These are phyloP conservation scores for Sporothrix variecibatus DNA, from an alignment of 2,329 filamentous ascomycete species.

Conservation along the genomic window DNA sequence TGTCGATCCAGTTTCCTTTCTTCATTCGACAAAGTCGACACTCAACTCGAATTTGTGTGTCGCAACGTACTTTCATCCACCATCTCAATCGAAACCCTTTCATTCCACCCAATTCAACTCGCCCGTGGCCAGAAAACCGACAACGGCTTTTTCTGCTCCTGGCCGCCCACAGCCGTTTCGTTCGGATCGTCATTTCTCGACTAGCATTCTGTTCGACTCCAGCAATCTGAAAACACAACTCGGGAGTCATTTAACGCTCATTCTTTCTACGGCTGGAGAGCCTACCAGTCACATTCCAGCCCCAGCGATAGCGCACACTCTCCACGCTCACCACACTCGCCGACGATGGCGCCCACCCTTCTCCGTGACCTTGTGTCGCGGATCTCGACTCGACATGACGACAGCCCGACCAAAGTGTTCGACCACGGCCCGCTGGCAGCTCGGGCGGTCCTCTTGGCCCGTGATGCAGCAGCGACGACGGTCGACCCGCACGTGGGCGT, in stretches of 20 bases:
- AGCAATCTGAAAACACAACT: neutral
- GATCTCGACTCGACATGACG: conserved; percentile 27
- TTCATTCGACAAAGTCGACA: conserved; percentile 14
- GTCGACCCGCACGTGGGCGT: conserved; percentile 50
- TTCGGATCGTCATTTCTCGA: neutral
- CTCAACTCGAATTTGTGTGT: neutral
- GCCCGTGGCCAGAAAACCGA: neutral
- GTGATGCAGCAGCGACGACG: conserved; percentile 40
- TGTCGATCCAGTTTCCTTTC: neutral
- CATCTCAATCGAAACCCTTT: neutral
- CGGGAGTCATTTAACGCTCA: neutral
- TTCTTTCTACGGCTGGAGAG: neutral
- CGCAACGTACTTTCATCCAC: neutral
- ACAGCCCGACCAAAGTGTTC: conserved; percentile 33
- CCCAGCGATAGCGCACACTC: neutral
- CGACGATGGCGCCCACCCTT: conserved; percentile 46
- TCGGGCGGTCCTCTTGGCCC: conserved; percentile 46
- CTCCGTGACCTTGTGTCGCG: conserved; percentile 31
- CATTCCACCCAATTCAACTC: neutral
- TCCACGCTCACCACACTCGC: no score
- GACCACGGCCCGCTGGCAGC: conserved; percentile 48
- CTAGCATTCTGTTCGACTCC: neutral
- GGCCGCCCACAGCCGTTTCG: neutral
- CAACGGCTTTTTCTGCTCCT: neutral
- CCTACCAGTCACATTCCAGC: conserved; percentile 11